A percentile compares a stretch with the other conserved stretches of the same genome.
Conservation (phyloP, 2,329 filamentous ascomycete genomes). For the Xylaria arbuscula region DNA sequence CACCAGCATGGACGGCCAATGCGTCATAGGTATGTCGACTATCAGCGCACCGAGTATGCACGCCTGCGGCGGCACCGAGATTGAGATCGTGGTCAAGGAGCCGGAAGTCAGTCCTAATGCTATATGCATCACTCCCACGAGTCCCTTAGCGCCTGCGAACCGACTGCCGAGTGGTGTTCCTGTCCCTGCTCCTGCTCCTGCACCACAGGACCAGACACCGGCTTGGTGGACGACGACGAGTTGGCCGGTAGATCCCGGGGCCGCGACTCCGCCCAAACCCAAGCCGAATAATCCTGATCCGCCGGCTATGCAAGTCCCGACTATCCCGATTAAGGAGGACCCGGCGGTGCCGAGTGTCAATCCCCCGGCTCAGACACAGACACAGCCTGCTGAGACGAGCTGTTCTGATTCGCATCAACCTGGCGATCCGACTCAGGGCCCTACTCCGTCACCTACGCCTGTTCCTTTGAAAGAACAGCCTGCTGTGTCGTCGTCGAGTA, state of each 20-base stretch:
- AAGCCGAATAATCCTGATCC: conserved; percentile 6
- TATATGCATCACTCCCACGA: conserved; percentile 46
- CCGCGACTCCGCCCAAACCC: background rate
- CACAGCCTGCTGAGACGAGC: background rate
- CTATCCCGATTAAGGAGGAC: conserved; percentile 9
- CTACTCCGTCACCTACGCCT: background rate
- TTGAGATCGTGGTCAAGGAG: conserved; percentile 44
- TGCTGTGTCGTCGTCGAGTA: background rate
- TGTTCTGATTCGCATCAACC: conserved; percentile 1
- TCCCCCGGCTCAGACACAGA: background rate
- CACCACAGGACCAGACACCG: background rate
- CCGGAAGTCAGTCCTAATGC: conserved; percentile 38
- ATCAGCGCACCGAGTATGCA: conserved; percentile 32
- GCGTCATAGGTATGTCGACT: conserved; percentile 45
- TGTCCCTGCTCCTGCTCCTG: too few relatives aligned
- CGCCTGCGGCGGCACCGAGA: conserved; percentile 40
- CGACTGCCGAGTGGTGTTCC: background rate
- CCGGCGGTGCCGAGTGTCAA: background rate
- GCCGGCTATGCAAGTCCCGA: conserved; percentile 5
- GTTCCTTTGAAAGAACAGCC: conserved; percentile 15
- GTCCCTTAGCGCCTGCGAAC: background rate
- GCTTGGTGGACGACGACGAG: conserved; percentile 21
- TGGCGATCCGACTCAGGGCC: background rate
- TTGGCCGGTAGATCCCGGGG: conserved; percentile 6
- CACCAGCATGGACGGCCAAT: conserved; percentile 41